These are phyloP conservation scores for Periconia macrospinosa DNA, from an alignment of 2,329 filamentous ascomycete species.

Conservation along the genomic window DNA sequence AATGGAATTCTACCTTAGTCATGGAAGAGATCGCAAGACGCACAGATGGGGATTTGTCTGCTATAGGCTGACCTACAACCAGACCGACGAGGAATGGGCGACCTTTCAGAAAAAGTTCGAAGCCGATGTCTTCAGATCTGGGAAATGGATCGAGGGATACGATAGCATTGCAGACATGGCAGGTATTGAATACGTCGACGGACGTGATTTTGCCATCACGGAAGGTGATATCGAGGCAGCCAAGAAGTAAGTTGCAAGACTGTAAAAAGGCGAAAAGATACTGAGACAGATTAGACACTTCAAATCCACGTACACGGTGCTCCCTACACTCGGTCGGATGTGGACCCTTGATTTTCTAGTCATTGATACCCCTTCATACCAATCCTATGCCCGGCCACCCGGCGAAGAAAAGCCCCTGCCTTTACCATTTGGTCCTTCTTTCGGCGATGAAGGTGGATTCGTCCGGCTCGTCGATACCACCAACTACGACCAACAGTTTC, in stretches of 20 bases:
- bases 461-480: conserved; percentile 11
- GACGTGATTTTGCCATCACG: conserved; percentile 15
- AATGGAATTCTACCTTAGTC: conserved; percentile 13
- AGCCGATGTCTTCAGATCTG: conserved; percentile 11
- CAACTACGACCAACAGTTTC: conserved; percentile 1
- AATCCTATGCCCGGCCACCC: neutral
- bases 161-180: conserved; percentile 9
- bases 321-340: conserved; percentile 10
- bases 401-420: neutral
- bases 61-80: conserved; percentile 21
- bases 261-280: neutral
- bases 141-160: conserved; percentile 18
- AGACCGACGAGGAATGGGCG: conserved; percentile 19
- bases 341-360: conserved; percentile 19
- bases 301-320: conserved; percentile 7
- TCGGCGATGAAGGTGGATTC: conserved; percentile 12
- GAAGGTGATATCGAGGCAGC: conserved; percentile 21
- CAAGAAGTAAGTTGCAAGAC: conserved; percentile 3
- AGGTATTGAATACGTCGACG: conserved; percentile 13
- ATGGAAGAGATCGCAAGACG: conserved; percentile 4
- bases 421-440: conserved; percentile 7
- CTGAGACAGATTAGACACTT: conserved; percentile 2
- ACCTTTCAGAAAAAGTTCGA: conserved; percentile 14
- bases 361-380: conserved; percentile 12
- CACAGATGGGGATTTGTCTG: conserved; percentile 21